Evolutionary conservation across 495 filamentous ascomycete species (phyloP), one percentile per base, ranked within the genome.

Genomic region (Bryoglossum gracile): DNA sequence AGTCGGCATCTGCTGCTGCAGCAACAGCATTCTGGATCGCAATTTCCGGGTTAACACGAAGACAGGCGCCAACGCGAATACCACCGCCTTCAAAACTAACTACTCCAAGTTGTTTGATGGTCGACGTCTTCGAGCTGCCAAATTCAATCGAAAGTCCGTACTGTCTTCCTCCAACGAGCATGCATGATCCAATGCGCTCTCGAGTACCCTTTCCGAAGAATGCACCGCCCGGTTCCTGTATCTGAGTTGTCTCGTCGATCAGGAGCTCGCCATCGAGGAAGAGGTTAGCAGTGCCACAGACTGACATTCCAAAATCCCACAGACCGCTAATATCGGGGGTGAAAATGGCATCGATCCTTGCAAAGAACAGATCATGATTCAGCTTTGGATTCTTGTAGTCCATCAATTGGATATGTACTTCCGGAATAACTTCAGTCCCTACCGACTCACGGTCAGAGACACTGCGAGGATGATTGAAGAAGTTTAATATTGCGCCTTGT

Each of bases 261-360:
- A 88, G 65, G 1, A 83, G 55, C 43, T 82, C 67, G 25, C 65
- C 82, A 47, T 88, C 76, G n/a, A 88, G 68, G 38, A 74, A 76
- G 3, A 87, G 68, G 26, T 73, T 74, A 1, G 78, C 82, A 3
- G 81, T 80, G 3, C 84, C 84, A 33, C 74, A 75, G 8, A 84
- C 82, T 5, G 77, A 77, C 17, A 87, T 69, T 6, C 82, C 78
- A 46, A 88, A 83, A 23, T 68, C 60, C 50, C 53, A 70, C 8
- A 53, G 61, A 3, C 56, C 39, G 39, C 68, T 66, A 44, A 76
- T 70, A 17, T 79, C 74, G 6, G 82, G 75, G 2, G 70, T 69
- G 46, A 79, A 74, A 17, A 62, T 64, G 11, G 76, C 80, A 49
- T 84, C 81, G 42, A 83, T 68, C 34, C 76, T 73, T 11, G 76